These are phyloP conservation scores for Entamoeba histolytica DNA, from an alignment of 208 protist genomes.

Conservation along the genomic window DNA sequence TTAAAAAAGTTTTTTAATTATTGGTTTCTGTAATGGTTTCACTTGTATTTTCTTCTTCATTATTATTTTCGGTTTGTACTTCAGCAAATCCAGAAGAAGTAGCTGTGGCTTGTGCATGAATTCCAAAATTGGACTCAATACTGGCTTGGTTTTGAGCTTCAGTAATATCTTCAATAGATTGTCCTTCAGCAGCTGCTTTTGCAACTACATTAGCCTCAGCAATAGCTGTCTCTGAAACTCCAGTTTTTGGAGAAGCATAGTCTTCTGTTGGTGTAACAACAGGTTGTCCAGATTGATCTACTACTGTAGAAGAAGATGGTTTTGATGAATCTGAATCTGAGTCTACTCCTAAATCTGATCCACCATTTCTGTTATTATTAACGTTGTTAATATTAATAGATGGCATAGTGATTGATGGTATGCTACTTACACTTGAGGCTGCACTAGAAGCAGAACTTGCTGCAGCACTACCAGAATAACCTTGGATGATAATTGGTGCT, in stretches of 20 bases:
- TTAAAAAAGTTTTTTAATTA: no score
- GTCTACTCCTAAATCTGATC: background rate
- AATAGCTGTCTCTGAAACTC: background rate
- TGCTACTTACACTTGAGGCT: background rate
- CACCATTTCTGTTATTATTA: background rate
- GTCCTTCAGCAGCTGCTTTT: no score
- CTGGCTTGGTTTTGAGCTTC: no score
- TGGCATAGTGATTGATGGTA: background rate
- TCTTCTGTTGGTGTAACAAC: background rate
- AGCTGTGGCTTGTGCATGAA: no score
- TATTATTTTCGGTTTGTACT: no score
- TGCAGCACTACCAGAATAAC: no score
- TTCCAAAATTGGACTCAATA: no score
- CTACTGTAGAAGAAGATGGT: background rate
- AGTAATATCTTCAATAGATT: no score
- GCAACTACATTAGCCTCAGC: background rate
- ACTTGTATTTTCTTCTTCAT: no score
- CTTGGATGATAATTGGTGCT: background rate
- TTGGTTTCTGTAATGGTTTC: no score
- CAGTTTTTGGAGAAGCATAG: background rate
- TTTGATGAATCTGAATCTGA: background rate
- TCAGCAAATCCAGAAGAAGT: no score
- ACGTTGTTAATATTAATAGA: background rate
- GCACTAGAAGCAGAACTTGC: background rate
- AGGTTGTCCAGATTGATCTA: background rate